A percentile compares a stretch with the other conserved stretches of the same genome.
These are phyloP conservation scores for Penicillium cataractarum DNA, from an alignment of 495 filamentous ascomycete species.

Conservation along the genomic window DNA sequence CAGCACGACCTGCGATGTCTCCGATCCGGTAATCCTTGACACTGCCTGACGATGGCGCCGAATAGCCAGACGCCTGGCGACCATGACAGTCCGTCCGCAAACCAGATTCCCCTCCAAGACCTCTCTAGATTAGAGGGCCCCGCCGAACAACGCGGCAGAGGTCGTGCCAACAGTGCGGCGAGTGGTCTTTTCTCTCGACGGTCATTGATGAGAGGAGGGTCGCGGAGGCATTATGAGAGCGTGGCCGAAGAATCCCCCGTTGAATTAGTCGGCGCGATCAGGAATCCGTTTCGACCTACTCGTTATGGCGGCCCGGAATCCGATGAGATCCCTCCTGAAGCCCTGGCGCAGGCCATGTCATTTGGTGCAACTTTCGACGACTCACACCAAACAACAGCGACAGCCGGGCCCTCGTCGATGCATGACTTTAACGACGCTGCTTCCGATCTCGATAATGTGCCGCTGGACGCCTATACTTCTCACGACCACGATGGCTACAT, in stretches of 20 bases:
- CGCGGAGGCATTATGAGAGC: conserved; percentile 51
- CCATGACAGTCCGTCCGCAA: conserved; percentile 44
- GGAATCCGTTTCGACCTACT: conserved; percentile 32
- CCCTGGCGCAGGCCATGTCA: conserved; percentile 63
- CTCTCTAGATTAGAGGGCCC: conserved; percentile 60
- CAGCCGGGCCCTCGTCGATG: conserved; percentile 19
- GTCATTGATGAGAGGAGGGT: conserved; percentile 41
- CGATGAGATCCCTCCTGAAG: conserved; percentile 48
- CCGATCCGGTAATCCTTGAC: conserved; percentile 43
- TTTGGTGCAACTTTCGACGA: conserved; percentile 61
- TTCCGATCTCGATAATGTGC: conserved; percentile 39
- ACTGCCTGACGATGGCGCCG: conserved; percentile 62
- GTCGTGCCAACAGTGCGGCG: conserved; percentile 34
- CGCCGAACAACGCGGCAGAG: conserved; percentile 34
- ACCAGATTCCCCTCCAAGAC: conserved; percentile 83
- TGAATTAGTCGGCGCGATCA: conserved; percentile 31
- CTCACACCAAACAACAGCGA: conserved; percentile 30
- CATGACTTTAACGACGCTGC: conserved; percentile 31
- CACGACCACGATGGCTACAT: conserved; percentile 55
- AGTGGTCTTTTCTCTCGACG: conserved; percentile 40
- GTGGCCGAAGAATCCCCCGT: conserved; percentile 57
- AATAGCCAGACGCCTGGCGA: conserved; percentile 54
- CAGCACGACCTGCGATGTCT: conserved; percentile 46
- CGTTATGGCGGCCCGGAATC: conserved; percentile 24
- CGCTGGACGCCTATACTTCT: conserved; percentile 30